Conservation (phyloP, 768 basidiomycete genomes). For the Rhizopogon sp. region DNA sequence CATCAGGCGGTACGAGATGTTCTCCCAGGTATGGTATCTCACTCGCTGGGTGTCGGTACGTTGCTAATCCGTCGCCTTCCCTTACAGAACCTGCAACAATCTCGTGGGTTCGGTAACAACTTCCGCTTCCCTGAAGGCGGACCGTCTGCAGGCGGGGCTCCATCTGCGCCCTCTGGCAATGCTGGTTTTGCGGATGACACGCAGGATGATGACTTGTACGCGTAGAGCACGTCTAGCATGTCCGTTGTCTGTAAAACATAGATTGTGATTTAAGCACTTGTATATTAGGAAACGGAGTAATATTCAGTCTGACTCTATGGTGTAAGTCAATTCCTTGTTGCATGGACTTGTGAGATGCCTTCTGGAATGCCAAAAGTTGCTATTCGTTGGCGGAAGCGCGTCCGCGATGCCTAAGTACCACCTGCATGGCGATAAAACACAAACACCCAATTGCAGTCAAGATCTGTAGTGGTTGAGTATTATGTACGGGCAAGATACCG, state of each 20-base stretch:
- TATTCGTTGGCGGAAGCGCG: background rate
- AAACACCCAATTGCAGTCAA: slow-evolving; percentile 16
- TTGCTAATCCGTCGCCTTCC: slow-evolving; percentile 5
- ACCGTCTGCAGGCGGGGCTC: slow-evolving; percentile 28
- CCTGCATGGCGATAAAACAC: slow-evolving; percentile 22
- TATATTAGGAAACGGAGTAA: slow-evolving; percentile 1
- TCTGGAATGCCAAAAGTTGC: slow-evolving; percentile 6
- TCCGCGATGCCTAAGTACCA: slow-evolving; percentile 13
- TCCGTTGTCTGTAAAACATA: background rate
- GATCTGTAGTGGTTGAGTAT: slow-evolving; percentile 8
- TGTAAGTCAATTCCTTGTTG: background rate
- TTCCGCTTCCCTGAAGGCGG: slow-evolving; percentile 96
- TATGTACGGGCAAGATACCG: no score
- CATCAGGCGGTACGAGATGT: slow-evolving; percentile 98
- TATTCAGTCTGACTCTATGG: background rate
- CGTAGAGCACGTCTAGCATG: slow-evolving; percentile 32
- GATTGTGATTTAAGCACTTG: background rate
- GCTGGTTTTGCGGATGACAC: slow-evolving; percentile 81
- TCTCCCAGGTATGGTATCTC: slow-evolving; percentile 63
- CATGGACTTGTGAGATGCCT: no score
- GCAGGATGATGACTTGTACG: slow-evolving; percentile 89
- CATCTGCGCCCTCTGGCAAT: slow-evolving; percentile 51
- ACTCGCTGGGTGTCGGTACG: slow-evolving; percentile 2
- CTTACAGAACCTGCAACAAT: slow-evolving; percentile 81
- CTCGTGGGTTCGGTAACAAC: slow-evolving; percentile 86